Evolutionary conservation across 2,329 filamentous ascomycete species (phyloP), one percentile per base, ranked within the genome.

Genomic region (Fusarium temperatum): DNA sequence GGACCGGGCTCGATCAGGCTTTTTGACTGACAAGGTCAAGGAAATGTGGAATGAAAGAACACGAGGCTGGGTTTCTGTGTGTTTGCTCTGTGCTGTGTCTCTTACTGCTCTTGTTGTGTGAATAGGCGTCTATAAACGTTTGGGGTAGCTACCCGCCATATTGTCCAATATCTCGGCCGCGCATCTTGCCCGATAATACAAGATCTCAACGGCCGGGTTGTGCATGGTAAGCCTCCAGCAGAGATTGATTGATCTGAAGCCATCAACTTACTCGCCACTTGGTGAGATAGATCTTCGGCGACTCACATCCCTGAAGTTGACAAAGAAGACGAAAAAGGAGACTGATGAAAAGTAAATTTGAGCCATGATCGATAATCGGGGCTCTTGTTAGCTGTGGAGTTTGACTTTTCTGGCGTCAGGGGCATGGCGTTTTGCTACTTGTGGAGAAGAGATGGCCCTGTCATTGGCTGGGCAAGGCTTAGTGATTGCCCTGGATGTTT

Each of bases 361-460:
- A 74, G 70, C 72, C 70, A 63, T 73, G 62, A 66, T 76, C 57
- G 55, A 60, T 60, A 44, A 42, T 72, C 44, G 63, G 65, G 63
- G 55, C 56, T 63, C 51, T 63, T 45, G 45, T 53, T 69, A 60
- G 58, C 36, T 63, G 66, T 70, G 61, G 75, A 72, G 63, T 72
- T 55, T 68, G 54, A 53, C 53, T 56, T 64, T 42, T 68, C 44
- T 61, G 74, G 72, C 60, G 64, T 75, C 64, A 77, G 75, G 75
- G 73, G 75, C 66, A 70, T 68, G 48, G 32, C 47, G 57, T 68
- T 22, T 61, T 61, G 72, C 73, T 35, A 50, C 63, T 36, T 72
- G 60, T 68, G 63, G 70, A 75, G 75, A 69, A 50, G 45, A 56
- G 58, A 36, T 50, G 50, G 36, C 72, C 42, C 50, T 55, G 63